phyloP scores from a whole-genome alignment of 257 asterid genomes.

The Solanum ossicruentum region DNA sequence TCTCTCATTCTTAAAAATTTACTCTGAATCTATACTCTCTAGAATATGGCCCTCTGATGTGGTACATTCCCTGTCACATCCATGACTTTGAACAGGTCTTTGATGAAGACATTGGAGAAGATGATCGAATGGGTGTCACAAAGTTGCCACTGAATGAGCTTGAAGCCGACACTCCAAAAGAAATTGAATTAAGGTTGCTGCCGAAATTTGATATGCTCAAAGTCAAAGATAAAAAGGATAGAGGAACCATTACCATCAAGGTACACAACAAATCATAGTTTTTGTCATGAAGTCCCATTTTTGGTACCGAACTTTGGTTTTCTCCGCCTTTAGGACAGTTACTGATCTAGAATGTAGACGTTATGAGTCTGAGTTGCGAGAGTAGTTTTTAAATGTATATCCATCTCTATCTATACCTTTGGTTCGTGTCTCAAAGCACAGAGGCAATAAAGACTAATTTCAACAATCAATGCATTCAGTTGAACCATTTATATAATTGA shows the following conservation, averaged over 20 bases:
- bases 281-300: neutral
- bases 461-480: neutral
- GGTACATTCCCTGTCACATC: neutral
- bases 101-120: slow-evolving; percentile 89
- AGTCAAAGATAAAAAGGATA: slow-evolving; percentile 81
- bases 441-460: neutral
- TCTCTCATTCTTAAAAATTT: neutral
- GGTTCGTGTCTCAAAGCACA: neutral
- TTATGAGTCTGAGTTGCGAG: neutral
- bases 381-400: neutral
- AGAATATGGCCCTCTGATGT: neutral
- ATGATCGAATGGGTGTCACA: slow-evolving; percentile 58
- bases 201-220: slow-evolving; percentile 87
- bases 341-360: neutral
- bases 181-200: slow-evolving; percentile 37
- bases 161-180: slow-evolving; percentile 55
- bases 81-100: slow-evolving; percentile 37
- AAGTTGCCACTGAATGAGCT: slow-evolving; percentile 58
- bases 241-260: slow-evolving; percentile 70
- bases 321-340: neutral
- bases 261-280: slow-evolving; percentile 17
- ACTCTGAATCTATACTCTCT: neutral
- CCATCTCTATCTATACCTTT: neutral
- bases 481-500: neutral
- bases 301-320: neutral